A percentile compares a stretch with the other conserved stretches of the same genome.
Evolutionary conservation across 1,139 yeast species (phyloP).

Genomic region (Torulaspora pretoriensis): DNA sequence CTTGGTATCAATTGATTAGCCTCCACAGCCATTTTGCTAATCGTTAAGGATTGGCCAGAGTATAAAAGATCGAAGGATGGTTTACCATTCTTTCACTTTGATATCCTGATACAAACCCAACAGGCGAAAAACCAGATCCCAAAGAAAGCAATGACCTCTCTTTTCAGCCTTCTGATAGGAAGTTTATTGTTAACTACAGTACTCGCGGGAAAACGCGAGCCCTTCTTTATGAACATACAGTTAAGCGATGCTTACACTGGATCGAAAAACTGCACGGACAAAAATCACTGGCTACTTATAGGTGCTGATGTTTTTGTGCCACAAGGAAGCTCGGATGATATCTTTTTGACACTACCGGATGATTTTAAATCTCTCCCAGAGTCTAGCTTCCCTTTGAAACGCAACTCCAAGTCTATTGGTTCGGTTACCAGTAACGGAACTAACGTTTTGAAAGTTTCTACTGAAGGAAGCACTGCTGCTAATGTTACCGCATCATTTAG

Average conservation of each 20-base stretch:
- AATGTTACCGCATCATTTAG: constrained; percentile 27
- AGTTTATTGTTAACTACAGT: neutral
- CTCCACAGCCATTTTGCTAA: constrained; percentile 1
- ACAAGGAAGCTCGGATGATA: constrained; percentile 18
- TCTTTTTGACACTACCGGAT: constrained; percentile 27
- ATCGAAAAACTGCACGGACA: constrained; percentile 24
- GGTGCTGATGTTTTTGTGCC: constrained; percentile 27
- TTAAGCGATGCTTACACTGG: constrained; percentile 26
- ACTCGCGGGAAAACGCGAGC: neutral
- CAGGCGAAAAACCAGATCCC: no score
- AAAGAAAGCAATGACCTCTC: neutral
- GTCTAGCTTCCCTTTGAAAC: constrained; percentile 19
- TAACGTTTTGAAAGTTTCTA: constrained; percentile 25
- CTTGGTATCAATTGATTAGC: neutral
- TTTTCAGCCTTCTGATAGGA: constrained; percentile 1
- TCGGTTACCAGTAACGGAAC: constrained; percentile 19
- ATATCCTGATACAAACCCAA: neutral
- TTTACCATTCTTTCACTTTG: neutral
- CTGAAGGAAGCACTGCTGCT: constrained; percentile 9
- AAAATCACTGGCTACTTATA: constrained; percentile 29
- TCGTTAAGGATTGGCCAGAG: neutral
- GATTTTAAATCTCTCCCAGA: constrained; percentile 24
- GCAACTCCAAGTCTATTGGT: constrained; percentile 23
- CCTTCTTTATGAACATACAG: constrained; percentile 23
- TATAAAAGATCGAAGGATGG: constrained; percentile 1